Evolutionary conservation across 2,329 filamentous ascomycete genomes (phyloP), one percentile per base, ranked within the genome.

Genomic region (Aspergillus sp.): DNA sequence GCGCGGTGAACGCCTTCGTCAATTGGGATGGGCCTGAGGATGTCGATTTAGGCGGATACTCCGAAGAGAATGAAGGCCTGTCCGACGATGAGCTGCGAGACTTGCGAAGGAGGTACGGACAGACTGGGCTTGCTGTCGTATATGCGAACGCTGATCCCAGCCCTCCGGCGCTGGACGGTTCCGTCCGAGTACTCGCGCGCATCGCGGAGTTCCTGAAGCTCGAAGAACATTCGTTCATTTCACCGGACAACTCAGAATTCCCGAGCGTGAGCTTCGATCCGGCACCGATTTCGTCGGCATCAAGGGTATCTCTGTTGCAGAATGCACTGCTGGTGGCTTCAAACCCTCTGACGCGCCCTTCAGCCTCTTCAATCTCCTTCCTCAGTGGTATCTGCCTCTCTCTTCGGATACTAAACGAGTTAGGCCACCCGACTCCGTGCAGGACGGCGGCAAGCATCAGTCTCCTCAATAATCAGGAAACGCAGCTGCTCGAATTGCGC

Each of bases 1-100:
- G 82, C 21, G 78, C 83, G 44, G 78, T 82, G 7, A 75, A 76
- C 39, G 82, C 83, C 15, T 79, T 87, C 30, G 75, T 78, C 39
- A 77, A 83, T 23, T 89, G 86, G 86, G 79, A 82, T 66, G 86
- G 86, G 0, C 86, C 86, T 1, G 73, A 76, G 41, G 84, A 88
- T 69, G 78, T 86, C 39, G 84, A 88, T 60, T 70, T 87, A 5
- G 85, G 84, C 15, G 84, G 82, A 5, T 84, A 82, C 62, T 78
- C 76, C 42, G 75, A 78, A 27, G 73, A 73, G 2, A 73, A 75
- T 13, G 69, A 71, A 15, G 77, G 80, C 58, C 63, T 82, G 10
- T 71, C 78, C 17, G 76, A 80, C 8, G 78, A 83, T 5, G 70
- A 77, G 17, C 73, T 77, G 57, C 70, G 71, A n/a, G 74, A 77